Conservation (phyloP, 176 grass and related monocot genomes). For the Zea mays region DNA sequence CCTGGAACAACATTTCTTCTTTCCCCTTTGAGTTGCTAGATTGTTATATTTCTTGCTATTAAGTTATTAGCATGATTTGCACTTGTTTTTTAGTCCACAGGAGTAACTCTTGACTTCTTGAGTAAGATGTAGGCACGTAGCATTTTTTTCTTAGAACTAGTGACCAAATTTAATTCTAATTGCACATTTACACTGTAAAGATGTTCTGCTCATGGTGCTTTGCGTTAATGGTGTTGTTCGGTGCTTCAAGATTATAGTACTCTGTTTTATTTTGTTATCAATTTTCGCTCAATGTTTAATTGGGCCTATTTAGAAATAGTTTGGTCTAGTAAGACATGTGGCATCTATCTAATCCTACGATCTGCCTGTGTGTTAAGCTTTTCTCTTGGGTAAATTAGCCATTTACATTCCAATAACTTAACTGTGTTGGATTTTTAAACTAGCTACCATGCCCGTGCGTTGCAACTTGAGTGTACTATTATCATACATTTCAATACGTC, state of each 20-base stretch:
- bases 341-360: neutral
- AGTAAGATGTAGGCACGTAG: neutral
- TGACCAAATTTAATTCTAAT: conserved; percentile 3
- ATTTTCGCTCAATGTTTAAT: conserved; percentile 16
- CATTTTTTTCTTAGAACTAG: neutral
- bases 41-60: conserved; percentile 2
- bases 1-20: neutral
- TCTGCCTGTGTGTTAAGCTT: neutral
- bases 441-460: neutral
- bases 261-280: conserved; percentile 4
- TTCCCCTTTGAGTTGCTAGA: neutral
- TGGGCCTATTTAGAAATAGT: conserved; percentile 1
- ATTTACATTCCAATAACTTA: neutral
- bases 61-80: neutral
- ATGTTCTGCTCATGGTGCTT: neutral
- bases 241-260: neutral
- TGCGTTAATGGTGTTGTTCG: neutral
- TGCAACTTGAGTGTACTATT: neutral
- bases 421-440: conserved; percentile 5
- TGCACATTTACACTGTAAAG: neutral
- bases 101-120: neutral
- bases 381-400: conserved; percentile 14
- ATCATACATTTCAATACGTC: neutral
- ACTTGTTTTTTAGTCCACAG: neutral
- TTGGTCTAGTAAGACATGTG: neutral